Percentiles rank a stretch among this genome's conserved stretches.
phyloP scores from a whole-genome alignment of 768 basidiomycete genomes.

The Rhizopogon vulgaris region DNA sequence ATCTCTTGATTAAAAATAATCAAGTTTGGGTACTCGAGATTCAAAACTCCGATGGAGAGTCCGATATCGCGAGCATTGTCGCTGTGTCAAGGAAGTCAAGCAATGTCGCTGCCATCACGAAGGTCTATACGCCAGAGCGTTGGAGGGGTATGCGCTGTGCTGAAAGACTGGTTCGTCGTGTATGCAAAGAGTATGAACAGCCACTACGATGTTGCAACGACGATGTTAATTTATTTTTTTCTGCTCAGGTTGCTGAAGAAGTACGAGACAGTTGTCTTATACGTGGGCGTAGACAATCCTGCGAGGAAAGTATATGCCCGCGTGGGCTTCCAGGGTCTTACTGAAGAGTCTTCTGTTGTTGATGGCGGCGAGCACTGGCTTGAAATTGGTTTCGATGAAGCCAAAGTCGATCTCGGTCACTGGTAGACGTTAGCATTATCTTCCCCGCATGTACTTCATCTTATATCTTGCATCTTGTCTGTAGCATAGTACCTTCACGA shows the following conservation, averaged over 20 bases:
- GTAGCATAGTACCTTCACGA: constrained; percentile 1
- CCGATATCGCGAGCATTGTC: constrained; percentile 56
- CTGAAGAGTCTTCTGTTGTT: constrained; percentile 19
- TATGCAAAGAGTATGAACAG: constrained; percentile 45
- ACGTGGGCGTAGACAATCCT: constrained; percentile 49
- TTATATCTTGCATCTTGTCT: neutral
- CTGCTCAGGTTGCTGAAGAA: constrained; percentile 24
- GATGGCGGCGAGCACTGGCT: constrained; percentile 51
- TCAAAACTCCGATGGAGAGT: constrained; percentile 13
- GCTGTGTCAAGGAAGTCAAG: constrained; percentile 60
- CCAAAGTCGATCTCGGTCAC: constrained; percentile 48
- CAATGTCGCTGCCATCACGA: constrained; percentile 57
- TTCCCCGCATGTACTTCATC: neutral
- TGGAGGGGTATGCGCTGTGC: constrained; percentile 56
- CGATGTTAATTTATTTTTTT: constrained; percentile 6
- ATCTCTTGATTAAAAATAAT: constrained; percentile 35
- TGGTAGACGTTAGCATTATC: constrained; percentile 41
- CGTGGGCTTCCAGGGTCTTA: constrained; percentile 62
- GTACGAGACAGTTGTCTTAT: constrained; percentile 54
- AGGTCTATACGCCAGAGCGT: constrained; percentile 55
- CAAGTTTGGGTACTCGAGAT: constrained; percentile 60
- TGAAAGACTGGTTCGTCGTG: constrained; percentile 51
- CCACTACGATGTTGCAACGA: neutral
- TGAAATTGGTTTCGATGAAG: constrained; percentile 57
- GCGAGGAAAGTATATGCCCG: constrained; percentile 52